Evolutionary conservation across 192 early-diverging fungal genomes (phyloP).

Genomic region (Chytriomyces sp.): DNA sequence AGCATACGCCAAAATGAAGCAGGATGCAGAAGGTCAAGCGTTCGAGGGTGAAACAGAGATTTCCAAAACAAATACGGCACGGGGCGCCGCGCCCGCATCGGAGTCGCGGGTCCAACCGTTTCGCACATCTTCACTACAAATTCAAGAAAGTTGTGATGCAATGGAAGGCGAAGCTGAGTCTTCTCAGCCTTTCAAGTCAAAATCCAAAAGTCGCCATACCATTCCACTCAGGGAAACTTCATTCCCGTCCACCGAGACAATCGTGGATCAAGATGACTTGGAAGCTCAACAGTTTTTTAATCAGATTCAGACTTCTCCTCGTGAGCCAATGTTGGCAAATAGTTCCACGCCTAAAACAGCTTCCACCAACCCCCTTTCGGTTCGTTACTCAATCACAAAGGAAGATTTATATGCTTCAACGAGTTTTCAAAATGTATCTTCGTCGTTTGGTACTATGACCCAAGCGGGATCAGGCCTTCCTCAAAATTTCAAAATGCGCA

Average conservation of each 20-base stretch:
- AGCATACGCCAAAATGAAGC: conserved; percentile 56
- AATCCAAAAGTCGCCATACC: background rate
- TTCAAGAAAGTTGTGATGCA: background rate
- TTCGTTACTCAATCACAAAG: conserved; percentile 14
- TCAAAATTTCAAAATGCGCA: conserved; percentile 47
- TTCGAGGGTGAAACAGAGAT: background rate
- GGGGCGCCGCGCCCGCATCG: background rate
- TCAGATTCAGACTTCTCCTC: background rate
- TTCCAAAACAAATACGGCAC: background rate
- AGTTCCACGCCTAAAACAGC: background rate
- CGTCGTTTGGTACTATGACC: background rate
- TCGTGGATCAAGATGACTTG: conserved; percentile 27
- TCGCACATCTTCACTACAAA: background rate
- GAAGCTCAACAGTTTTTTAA: conserved; percentile 20
- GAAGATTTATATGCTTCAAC: conserved; percentile 15
- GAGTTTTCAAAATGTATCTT: background rate
- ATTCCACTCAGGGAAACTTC: background rate
- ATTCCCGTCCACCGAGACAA: background rate
- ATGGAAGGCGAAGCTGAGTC: conserved; percentile 14
- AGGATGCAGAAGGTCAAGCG: background rate
- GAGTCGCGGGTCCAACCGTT: too few species aligned
- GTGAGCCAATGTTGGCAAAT: background rate
- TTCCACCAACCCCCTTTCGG: background rate
- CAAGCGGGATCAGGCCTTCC: conserved; percentile 10
- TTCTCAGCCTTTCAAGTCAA: background rate